Percentiles rank a stretch among this genome's conserved stretches.
Conservation (phyloP, 116 monocot genomes). For the Cymodocea nodosa region DNA sequence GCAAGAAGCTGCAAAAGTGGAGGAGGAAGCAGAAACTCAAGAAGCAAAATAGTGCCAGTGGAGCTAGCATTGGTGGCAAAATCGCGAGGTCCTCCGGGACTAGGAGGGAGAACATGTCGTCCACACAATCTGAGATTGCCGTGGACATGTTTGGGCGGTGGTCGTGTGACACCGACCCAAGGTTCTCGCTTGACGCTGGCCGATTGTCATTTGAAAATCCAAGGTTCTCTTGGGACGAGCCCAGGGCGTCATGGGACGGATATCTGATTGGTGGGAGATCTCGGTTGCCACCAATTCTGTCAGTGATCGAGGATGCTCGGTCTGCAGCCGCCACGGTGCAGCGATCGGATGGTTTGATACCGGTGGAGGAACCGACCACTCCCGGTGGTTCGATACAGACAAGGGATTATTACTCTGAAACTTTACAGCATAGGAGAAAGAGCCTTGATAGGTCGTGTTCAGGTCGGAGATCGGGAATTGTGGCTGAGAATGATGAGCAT, state of each 20-base stretch:
- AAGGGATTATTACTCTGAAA: slow-evolving; percentile 63
- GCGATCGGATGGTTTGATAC: slow-evolving; percentile 29
- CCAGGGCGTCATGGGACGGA: slow-evolving; percentile 68
- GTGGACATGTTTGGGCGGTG: slow-evolving; percentile 32
- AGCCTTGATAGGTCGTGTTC: slow-evolving; percentile 61
- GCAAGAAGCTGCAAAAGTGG: slow-evolving; percentile 68
- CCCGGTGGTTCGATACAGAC: slow-evolving; percentile 64
- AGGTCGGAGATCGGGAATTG: slow-evolving; percentile 15
- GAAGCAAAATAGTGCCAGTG: slow-evolving; percentile 15
- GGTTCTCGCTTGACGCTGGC: slow-evolving; percentile 66
- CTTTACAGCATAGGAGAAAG: slow-evolving; percentile 29
- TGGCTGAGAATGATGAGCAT: slow-evolving; percentile 1
- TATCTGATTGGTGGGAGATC: slow-evolving; percentile 26
- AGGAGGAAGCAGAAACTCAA: slow-evolving; percentile 48
- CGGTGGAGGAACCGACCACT: slow-evolving; percentile 33
- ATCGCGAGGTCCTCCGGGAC: background rate
- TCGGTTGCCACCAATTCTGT: slow-evolving; percentile 6
- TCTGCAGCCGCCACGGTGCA: slow-evolving; percentile 5
- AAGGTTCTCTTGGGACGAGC: slow-evolving; percentile 49
- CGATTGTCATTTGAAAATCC: slow-evolving; percentile 57
- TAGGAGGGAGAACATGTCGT: slow-evolving; percentile 1
- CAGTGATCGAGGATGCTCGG: slow-evolving; percentile 4
- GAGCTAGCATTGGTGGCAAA: background rate
- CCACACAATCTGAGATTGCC: slow-evolving; percentile 18
- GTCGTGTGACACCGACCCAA: slow-evolving; percentile 76